Evolutionary conservation across 352 stramenopile genomes (phyloP).

Genomic region (Phytopythium helicoides): DNA sequence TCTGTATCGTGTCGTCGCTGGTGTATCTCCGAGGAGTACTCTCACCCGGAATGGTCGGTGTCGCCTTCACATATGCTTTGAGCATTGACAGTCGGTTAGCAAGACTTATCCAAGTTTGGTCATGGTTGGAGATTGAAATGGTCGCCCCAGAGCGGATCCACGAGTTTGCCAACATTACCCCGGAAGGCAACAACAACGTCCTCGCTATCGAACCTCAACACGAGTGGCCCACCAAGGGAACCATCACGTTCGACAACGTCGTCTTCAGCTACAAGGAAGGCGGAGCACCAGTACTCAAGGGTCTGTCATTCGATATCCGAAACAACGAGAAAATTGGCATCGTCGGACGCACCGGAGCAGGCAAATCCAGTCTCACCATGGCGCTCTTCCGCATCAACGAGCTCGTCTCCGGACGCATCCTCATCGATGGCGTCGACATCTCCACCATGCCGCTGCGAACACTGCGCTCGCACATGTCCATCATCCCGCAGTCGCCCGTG

Average conservation of each 20-base stretch:
- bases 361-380: constrained; percentile 85
- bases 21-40: constrained; percentile 27
- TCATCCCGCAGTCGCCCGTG: constrained; percentile 80
- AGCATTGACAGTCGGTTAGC: constrained; percentile 80
- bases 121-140: constrained; percentile 37
- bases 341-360: constrained; percentile 82
- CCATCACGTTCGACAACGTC: constrained; percentile 75
- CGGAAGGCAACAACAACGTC: constrained; percentile 13
- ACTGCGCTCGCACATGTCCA: constrained; percentile 32
- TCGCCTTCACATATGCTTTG: constrained; percentile 87
- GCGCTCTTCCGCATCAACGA: constrained; percentile 89
- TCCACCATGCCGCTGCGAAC: constrained; percentile 20
- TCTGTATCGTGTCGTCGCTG: constrained; percentile 29
- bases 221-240: constrained; percentile 71
- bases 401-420: constrained; percentile 35
- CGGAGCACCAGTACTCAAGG: constrained; percentile 37
- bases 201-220: constrained; percentile 25
- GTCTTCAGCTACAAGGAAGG: constrained; percentile 73
- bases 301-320: constrained; percentile 51
- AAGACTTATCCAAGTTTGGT: constrained; percentile 27
- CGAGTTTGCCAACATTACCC: constrained; percentile 36
- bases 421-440: constrained; percentile 40
- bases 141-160: constrained; percentile 42
- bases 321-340: constrained; percentile 76
- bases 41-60: constrained; percentile 62